Base-by-base conservation (phyloP, 495 filamentous ascomycete genomes). In the Hyaloscypha finlandica region DNA sequence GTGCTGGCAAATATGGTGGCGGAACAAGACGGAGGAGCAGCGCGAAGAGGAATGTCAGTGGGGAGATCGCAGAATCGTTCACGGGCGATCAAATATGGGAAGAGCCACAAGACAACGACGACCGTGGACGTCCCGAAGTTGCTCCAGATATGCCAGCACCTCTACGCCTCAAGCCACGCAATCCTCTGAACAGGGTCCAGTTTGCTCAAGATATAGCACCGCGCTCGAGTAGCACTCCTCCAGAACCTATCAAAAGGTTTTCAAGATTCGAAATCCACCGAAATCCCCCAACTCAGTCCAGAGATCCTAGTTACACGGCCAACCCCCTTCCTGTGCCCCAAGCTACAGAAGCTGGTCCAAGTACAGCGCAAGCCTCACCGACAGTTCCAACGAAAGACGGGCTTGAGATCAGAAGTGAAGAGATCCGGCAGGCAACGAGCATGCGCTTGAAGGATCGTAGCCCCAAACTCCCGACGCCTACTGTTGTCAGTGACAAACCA, bases 361-460 rank as follows among this genome's bases (percentile, higher is more conserved):
- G 37, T 19, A n/a, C 45, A 25, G 37, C 45, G 19, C 35, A 65
- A 52, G 68, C 63, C 0, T 58, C 72, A 0, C 60, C 73, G 29
- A 70, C 72, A 31, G 25, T 64, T 2, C 65, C 68, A 11, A 85
- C 76, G 52, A 92, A 89, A 78, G 87, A 95, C 73, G 91, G 89
- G 4, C 82, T 88, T 66, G 93, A 97, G 76, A 85, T 96, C 48
- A 87, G 93, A 59, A 81, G 91, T 68, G 92, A 96, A 54, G 93
- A 97, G 57, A 93, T 97, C 63, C 84, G 89, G 33, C 85, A 89
- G 61, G 93, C 93, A n/a, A 97, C 93, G n/a, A 93, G 89, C 79
- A 95, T 93, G 84, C 89, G 79, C 74, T 81, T 93, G 64, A 92
- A 86, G 69, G 92, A 97, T 74, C 88, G 93, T 71, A 97, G 93